Conservation (phyloP, 495 filamentous ascomycete species). For the Penicillium steckii region DNA sequence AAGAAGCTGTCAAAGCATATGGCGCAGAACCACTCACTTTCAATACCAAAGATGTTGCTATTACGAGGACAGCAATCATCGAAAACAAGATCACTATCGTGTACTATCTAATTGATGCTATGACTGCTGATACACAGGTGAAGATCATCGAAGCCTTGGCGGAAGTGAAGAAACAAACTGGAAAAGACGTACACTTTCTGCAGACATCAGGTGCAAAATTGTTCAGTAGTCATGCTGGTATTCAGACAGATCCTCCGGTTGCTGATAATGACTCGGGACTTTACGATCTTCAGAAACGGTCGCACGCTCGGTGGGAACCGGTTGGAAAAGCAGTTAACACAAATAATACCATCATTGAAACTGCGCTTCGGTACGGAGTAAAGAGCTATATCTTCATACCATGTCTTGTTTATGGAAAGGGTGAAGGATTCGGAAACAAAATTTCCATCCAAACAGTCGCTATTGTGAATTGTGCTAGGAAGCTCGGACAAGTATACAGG, state of each 20-base stretch:
- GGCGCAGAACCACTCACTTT: constrained; percentile 39
- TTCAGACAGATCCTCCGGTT: constrained; percentile 29
- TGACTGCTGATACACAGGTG: background rate
- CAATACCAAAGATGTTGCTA: constrained; percentile 27
- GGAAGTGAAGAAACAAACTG: constrained; percentile 37
- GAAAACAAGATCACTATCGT: constrained; percentile 44
- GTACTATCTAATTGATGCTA: constrained; percentile 39
- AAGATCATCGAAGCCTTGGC: constrained; percentile 42
- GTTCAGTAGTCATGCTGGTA: constrained; percentile 32
- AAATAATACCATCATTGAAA: constrained; percentile 39
- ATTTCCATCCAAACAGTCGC: constrained; percentile 50
- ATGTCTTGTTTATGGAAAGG: constrained; percentile 46
- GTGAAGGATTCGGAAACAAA: constrained; percentile 46
- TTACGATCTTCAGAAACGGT: constrained; percentile 38
- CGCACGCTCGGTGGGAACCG: constrained; percentile 5
- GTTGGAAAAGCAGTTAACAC: constrained; percentile 23
- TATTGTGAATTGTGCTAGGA: constrained; percentile 43
- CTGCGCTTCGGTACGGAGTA: constrained; percentile 34
- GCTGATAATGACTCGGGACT: constrained; percentile 41
- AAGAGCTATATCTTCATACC: constrained; percentile 47
- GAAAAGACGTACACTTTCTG: constrained; percentile 41
- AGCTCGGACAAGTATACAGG: constrained; percentile 32
- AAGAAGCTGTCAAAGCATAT: constrained; percentile 38
- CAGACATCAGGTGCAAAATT: constrained; percentile 40
- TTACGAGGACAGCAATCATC: constrained; percentile 31